Evolutionary conservation across 345 rosid species (phyloP).

Genomic region (Murraya paniculata): DNA sequence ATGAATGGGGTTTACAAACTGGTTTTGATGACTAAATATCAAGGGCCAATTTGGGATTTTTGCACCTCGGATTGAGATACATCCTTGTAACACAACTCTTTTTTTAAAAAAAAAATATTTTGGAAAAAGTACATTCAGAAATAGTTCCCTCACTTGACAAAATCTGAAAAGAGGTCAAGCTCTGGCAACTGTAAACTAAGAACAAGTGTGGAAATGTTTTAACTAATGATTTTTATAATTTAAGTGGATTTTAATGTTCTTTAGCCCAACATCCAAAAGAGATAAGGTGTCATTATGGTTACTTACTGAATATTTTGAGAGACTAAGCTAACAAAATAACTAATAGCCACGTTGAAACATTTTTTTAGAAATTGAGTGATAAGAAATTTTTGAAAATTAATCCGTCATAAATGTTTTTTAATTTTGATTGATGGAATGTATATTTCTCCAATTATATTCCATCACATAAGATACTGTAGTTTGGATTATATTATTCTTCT

Average conservation of each 20-base stretch:
- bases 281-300: neutral
- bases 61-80: neutral
- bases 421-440: too few relatives aligned
- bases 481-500: neutral
- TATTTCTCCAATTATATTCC: neutral
- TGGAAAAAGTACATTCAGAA: neutral
- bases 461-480: neutral
- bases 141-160: neutral
- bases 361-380: too few relatives aligned
- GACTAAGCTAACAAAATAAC: neutral
- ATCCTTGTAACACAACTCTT: too few relatives aligned
- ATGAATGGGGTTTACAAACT: neutral
- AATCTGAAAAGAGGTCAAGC: neutral
- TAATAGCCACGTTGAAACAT: fast-evolving
- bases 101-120: neutral
- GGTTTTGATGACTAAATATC: too few relatives aligned
- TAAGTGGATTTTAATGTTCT: neutral
- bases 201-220: too few relatives aligned
- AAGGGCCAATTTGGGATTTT: neutral
- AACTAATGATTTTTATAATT: neutral
- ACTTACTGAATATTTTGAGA: neutral
- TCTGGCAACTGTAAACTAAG: neutral
- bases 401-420: too few relatives aligned
- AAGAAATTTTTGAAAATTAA: too few relatives aligned
- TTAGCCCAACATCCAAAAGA: neutral